phyloP scores from a whole-genome alignment of 2,329 filamentous ascomycete genomes.

The Zymoseptoria ardabiliae region DNA sequence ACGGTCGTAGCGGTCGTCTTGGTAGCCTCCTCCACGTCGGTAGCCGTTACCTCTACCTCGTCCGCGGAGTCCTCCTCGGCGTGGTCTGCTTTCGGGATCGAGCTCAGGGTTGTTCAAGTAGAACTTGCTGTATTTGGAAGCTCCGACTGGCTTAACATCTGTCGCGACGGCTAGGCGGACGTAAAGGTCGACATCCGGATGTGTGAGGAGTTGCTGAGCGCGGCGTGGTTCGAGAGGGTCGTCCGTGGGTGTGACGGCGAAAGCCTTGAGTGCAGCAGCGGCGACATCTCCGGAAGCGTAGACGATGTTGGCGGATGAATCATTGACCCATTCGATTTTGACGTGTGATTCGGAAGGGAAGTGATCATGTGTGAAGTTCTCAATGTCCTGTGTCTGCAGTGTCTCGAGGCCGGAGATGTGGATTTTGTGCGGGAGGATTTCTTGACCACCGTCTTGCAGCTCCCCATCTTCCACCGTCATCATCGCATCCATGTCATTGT shows the following conservation, averaged over 20 bases:
- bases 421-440: slow-evolving; percentile 55
- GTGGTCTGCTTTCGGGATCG: slow-evolving; percentile 55
- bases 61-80: slow-evolving; percentile 7
- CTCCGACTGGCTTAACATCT: slow-evolving; percentile 74
- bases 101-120: slow-evolving; percentile 88
- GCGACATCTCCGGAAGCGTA: slow-evolving; percentile 55
- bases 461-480: slow-evolving; percentile 28
- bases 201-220: slow-evolving; percentile 61
- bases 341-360: slow-evolving; percentile 49
- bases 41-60: slow-evolving; percentile 22
- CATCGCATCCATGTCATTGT: slow-evolving; percentile 23
- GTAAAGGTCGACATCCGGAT: slow-evolving; percentile 61
- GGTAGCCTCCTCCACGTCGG: slow-evolving; percentile 53
- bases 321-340: slow-evolving; percentile 89
- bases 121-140: slow-evolving; percentile 75
- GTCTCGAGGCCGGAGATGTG: slow-evolving; percentile 77
- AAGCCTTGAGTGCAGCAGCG: slow-evolving; percentile 44
- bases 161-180: slow-evolving; percentile 66
- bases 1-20: slow-evolving; percentile 45
- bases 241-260: slow-evolving; percentile 34
- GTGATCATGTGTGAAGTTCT: slow-evolving; percentile 59
- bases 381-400: slow-evolving; percentile 72
- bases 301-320: slow-evolving; percentile 79
- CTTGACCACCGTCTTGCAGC: slow-evolving; percentile 17
- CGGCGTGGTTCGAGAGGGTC: slow-evolving; percentile 55